phyloP scores from a whole-genome alignment of 768 basidiomycete genomes.

The Nevesoporus exiguus region DNA sequence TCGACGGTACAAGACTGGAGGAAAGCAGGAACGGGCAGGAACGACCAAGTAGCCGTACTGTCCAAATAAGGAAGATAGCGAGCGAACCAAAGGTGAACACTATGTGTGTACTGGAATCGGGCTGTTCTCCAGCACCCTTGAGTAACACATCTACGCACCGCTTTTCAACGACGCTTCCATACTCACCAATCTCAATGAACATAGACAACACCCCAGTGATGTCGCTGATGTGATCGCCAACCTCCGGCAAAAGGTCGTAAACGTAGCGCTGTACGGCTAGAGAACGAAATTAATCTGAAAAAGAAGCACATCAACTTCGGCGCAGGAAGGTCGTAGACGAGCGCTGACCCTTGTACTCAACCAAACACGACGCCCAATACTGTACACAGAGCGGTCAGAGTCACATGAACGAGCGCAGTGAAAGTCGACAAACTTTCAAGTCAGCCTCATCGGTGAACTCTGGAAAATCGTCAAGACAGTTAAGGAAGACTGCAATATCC shows the following conservation, averaged over 20 bases:
- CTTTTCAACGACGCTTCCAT: slow-evolving; percentile 9
- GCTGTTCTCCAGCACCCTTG: no score
- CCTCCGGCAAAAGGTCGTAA: slow-evolving; percentile 49
- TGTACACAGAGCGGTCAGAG: slow-evolving; percentile 21
- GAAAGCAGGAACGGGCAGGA: no score
- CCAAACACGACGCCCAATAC: slow-evolving; percentile 56
- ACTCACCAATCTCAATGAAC: slow-evolving; percentile 53
- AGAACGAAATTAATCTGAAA: slow-evolving; percentile 46
- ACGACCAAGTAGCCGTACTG: no score
- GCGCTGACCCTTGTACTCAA: slow-evolving; percentile 42
- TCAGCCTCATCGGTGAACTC: slow-evolving; percentile 55
- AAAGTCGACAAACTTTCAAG: slow-evolving; percentile 36
- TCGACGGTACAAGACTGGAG: no score
- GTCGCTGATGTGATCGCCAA: slow-evolving; percentile 52
- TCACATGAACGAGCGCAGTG: neutral
- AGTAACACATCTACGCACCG: slow-evolving; percentile 27
- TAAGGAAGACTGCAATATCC: slow-evolving; percentile 50
- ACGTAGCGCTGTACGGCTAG: slow-evolving; percentile 53
- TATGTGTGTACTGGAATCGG: no score
- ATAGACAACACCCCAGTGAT: slow-evolving; percentile 46
- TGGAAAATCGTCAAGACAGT: slow-evolving; percentile 53
- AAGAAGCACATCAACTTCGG: slow-evolving; percentile 8
- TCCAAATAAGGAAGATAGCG: no score
- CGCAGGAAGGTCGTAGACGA: neutral
- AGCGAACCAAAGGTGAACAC: no score